phyloP scores from a whole-genome alignment of 1,139 yeast species.

The Saccharomyces hybrid region DNA sequence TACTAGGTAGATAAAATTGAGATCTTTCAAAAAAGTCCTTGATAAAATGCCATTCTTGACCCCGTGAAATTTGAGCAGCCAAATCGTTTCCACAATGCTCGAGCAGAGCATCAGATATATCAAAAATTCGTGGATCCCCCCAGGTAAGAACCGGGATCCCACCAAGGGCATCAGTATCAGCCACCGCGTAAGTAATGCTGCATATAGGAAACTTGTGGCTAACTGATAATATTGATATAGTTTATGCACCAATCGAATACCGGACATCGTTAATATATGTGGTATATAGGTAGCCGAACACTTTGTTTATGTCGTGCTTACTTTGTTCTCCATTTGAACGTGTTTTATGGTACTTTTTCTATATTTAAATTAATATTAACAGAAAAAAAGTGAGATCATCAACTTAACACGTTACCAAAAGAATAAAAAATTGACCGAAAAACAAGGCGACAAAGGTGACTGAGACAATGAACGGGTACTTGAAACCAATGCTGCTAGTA shows the following conservation, averaged over 20 bases:
- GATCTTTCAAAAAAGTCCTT: slow-evolving; percentile 32
- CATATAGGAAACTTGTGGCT: slow-evolving; percentile 42
- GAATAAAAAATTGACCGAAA: not conserved
- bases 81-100: slow-evolving; percentile 20
- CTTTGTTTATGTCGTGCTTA: not conserved
- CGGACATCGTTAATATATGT: not conserved
- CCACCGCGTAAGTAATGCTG: slow-evolving; percentile 46
- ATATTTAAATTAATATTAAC: not conserved
- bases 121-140: slow-evolving; percentile 62
- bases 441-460: not conserved
- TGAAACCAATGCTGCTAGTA: slow-evolving; percentile 1
- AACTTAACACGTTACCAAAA: not conserved
- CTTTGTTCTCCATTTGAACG: not conserved
- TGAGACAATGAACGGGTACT: not conserved
- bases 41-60: slow-evolving; percentile 11
- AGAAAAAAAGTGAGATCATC: not conserved
- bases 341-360: not conserved
- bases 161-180: slow-evolving; percentile 51
- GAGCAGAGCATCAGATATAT: slow-evolving; percentile 28
- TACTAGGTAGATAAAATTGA: slow-evolving; percentile 43
- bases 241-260: slow-evolving; percentile 8
- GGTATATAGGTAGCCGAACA: not conserved
- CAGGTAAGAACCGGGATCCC: slow-evolving; percentile 55
- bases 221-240: slow-evolving; percentile 27
- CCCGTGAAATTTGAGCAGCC: slow-evolving; percentile 25